phyloP scores from a whole-genome alignment of 202 grass and related monocot genomes.

The Zizania palustris region DNA sequence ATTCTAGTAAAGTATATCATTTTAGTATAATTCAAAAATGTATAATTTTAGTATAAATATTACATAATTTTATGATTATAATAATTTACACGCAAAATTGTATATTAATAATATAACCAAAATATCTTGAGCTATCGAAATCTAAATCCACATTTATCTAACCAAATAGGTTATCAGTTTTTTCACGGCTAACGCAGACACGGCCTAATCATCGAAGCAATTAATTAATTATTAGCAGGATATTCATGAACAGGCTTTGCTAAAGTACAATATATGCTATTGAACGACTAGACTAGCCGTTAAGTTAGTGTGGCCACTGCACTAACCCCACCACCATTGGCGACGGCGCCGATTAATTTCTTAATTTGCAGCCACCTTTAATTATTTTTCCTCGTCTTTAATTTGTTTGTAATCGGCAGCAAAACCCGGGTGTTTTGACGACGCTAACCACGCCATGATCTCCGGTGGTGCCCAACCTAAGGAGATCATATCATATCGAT shows the following conservation, averaged over 20 bases:
- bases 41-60: too few relatives aligned
- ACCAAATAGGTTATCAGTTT: too few relatives aligned
- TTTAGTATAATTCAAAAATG: too few relatives aligned
- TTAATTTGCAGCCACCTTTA: neutral
- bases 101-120: too few relatives aligned
- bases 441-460: constrained; percentile 4
- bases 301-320: neutral
- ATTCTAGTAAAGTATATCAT: too few relatives aligned
- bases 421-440: constrained; percentile 6
- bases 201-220: too few relatives aligned
- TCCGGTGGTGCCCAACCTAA: neutral
- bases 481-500: too few relatives aligned
- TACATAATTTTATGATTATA: too few relatives aligned
- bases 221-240: neutral
- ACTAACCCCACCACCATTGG: neutral
- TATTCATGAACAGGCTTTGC: neutral
- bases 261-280: neutral
- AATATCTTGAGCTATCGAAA: too few relatives aligned
- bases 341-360: neutral
- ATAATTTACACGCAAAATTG: too few relatives aligned
- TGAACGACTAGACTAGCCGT: neutral
- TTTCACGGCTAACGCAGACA: too few relatives aligned
- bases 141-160: too few relatives aligned
- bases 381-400: neutral
- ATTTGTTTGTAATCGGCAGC: neutral